These are phyloP conservation scores for Garcia nutans DNA, from an alignment of 345 rosid species.

Conservation along the genomic window DNA sequence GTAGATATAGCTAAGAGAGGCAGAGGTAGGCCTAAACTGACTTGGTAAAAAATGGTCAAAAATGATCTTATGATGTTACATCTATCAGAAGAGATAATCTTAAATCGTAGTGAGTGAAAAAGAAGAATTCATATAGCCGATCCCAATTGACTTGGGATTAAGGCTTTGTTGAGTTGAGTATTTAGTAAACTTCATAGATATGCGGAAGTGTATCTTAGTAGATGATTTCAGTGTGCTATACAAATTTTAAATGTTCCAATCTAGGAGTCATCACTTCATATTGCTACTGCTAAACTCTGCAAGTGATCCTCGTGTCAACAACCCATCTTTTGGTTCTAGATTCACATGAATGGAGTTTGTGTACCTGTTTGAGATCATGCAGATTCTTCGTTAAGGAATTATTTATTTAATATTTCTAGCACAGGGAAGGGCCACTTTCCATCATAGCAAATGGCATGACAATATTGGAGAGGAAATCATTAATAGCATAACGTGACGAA, in stretches of 20 bases:
- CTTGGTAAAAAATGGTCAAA: too few species aligned
- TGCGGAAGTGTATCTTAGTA: neutral
- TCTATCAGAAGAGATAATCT: too few species aligned
- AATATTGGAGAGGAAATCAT: neutral
- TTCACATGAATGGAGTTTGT: conserved; percentile 2
- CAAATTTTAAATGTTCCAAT: conserved; percentile 7
- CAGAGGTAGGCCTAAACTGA: too few species aligned
- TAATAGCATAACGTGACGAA: neutral
- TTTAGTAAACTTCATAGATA: neutral
- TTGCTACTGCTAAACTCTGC: neutral
- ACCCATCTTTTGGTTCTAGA: neutral
- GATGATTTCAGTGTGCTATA: neutral
- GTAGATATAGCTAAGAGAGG: too few species aligned
- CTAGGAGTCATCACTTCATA: neutral
- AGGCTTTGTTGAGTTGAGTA: too few species aligned
- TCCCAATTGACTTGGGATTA: too few species aligned
- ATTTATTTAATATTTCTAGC: conserved; percentile 8
- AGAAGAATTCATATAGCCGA: too few species aligned
- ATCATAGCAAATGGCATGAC: neutral
- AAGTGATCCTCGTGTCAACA: neutral
- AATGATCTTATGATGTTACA: too few species aligned
- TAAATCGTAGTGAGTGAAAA: too few species aligned
- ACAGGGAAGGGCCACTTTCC: neutral
- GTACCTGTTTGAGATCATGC: neutral
- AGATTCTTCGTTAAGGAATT: neutral